These are phyloP conservation scores for Wallacemonas sp. DNA, from an alignment of 208 protist species.

Conservation along the genomic window DNA sequence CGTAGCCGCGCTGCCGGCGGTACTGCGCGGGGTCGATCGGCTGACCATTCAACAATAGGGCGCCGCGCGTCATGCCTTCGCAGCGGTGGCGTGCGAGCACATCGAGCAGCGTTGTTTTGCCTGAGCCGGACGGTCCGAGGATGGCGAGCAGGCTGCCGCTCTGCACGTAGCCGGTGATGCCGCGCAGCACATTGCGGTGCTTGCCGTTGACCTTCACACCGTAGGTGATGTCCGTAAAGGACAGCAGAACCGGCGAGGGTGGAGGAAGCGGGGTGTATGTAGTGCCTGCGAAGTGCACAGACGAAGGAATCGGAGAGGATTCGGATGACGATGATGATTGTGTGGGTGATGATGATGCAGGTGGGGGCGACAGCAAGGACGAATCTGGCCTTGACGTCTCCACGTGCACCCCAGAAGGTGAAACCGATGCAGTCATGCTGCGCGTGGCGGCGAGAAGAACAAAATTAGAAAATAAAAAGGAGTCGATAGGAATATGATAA, in stretches of 20 bases:
- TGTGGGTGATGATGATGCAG: too few relatives aligned
- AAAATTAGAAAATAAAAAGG: too few relatives aligned
- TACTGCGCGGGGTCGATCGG: slow-evolving; percentile 29
- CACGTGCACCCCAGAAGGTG: too few relatives aligned
- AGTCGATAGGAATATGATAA: too few relatives aligned
- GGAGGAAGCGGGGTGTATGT: too few relatives aligned
- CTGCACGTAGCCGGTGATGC: slow-evolving; percentile 57
- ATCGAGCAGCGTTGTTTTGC: slow-evolving; percentile 81
- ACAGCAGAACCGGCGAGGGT: slow-evolving; percentile 26
- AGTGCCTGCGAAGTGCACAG: too few relatives aligned
- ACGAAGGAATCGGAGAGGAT: too few relatives aligned
- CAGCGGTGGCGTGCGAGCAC: slow-evolving; percentile 56
- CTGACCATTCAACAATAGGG: slow-evolving; percentile 53
- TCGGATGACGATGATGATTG: too few relatives aligned
- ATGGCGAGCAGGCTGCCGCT: slow-evolving; percentile 73
- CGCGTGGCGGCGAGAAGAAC: too few relatives aligned
- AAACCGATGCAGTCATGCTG: too few relatives aligned
- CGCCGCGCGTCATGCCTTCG: slow-evolving; percentile 23
- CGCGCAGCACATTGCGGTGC: slow-evolving; percentile 39
- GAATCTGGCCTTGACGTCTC: too few relatives aligned
- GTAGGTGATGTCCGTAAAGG: slow-evolving; percentile 63
- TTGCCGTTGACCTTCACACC: slow-evolving; percentile 2
- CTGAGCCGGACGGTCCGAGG: slow-evolving; percentile 75
- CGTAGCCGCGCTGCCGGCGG: slow-evolving; percentile 60
- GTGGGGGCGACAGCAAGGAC: too few relatives aligned